Evolutionary conservation across 2,329 filamentous ascomycete genomes (phyloP), one percentile per base, ranked within the genome.

Genomic region (Colletotrichum liriopes): DNA sequence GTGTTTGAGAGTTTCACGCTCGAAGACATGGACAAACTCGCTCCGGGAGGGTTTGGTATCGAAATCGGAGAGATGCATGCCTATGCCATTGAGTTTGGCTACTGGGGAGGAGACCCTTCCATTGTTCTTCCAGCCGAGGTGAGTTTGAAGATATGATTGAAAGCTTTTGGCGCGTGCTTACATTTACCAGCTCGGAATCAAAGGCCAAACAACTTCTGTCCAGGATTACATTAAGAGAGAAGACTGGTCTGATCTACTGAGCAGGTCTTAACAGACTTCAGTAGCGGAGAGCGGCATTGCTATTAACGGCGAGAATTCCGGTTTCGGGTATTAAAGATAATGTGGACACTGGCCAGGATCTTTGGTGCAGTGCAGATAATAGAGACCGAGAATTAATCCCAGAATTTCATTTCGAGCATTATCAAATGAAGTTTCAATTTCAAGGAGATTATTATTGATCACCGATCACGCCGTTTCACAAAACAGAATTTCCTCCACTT

Each of bases 21-120:
- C 26, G 51, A 55, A 18, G 51, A 35, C 9, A 55, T 55, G 29
- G 51, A 55, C 11, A 62, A 37, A 26, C 51, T 55, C 20, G 51
- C 26, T 7, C 51, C 51, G 16, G 51, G 51, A 35, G 51, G 51
- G 26, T 55, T 35, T 20, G 51, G 51, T 5, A 29, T 55, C 26
- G 51, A 55, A 35, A 55, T 55, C 20, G 51, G 51, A 20, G 51
- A 55, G 51, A 55, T 55, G 51, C 51, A 55, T 6, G 51, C 51
- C 29, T 55, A 55, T 26, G 14, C 26, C 11, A 35, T 55, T 26
- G 51, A 55, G 29, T 55, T 55, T n/a, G 51, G 51, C 3, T 55
- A 55, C 51, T 55, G 51, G 51, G 51, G 51, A 32, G 32, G 32
- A 32, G 29, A 55, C 26, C 51, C 51, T 12, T 35, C 51, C 16